Conservation (phyloP, 495 filamentous ascomycete species). For the Penicillium verhagenii region DNA sequence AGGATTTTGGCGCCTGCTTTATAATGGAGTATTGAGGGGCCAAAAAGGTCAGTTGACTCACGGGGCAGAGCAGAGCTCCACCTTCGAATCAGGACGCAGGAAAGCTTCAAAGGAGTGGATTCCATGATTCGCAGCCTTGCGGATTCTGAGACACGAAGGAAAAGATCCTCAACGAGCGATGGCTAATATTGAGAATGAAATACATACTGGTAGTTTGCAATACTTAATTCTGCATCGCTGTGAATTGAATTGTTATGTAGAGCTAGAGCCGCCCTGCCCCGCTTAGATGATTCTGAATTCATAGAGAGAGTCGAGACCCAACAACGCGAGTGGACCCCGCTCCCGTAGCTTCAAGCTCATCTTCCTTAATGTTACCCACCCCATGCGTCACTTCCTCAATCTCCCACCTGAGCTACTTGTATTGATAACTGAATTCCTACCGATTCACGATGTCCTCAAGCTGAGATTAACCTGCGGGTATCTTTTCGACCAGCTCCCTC, state of each 20-base stretch:
- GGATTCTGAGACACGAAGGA: neutral
- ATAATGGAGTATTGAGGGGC: neutral
- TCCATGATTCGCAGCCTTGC: neutral
- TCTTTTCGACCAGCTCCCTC: slow-evolving; percentile 25
- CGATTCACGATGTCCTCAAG: slow-evolving; percentile 54
- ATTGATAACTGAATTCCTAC: slow-evolving; percentile 52
- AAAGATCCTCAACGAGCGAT: neutral
- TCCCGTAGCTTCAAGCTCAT: neutral
- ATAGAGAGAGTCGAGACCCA: no score
- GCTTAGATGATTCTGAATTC: no score
- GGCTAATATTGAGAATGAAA: no score
- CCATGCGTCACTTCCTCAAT: slow-evolving; percentile 33
- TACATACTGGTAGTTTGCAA: no score
- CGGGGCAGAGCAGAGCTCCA: neutral
- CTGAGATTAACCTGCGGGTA: slow-evolving; percentile 48
- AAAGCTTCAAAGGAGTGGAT: neutral
- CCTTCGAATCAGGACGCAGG: neutral
- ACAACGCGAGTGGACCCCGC: no score
- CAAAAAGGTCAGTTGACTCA: neutral
- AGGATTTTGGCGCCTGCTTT: neutral
- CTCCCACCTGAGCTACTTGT: slow-evolving; percentile 60
- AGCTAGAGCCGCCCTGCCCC: no score
- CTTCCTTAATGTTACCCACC: neutral
- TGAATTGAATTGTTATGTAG: no score
- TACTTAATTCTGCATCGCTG: no score